Percentiles rank a stretch among this genome's conserved stretches.
phyloP scores from a whole-genome alignment of 192 early-diverging fungal genomes.

The Rhizophagus prolifer region DNA sequence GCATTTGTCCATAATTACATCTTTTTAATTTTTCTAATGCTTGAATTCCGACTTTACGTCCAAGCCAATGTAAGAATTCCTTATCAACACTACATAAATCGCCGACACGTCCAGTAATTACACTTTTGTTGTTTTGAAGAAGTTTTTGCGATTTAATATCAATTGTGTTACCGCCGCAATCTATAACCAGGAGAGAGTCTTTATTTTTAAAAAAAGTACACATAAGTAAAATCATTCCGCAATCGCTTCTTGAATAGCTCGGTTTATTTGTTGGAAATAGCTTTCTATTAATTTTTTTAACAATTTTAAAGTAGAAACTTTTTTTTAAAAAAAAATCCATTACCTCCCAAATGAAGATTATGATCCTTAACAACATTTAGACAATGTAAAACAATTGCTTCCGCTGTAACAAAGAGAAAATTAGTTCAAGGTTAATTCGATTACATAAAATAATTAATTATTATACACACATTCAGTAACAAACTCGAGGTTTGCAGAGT shows the following conservation, averaged over 20 bases:
- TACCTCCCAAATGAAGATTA: constrained; percentile 12
- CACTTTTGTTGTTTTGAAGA: background rate
- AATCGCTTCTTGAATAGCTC: too few relatives aligned
- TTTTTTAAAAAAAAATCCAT: background rate
- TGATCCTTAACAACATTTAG: background rate
- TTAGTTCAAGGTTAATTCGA: background rate
- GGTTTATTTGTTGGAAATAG: too few relatives aligned
- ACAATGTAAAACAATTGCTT: background rate
- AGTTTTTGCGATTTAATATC: background rate
- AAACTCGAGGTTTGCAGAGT: background rate
- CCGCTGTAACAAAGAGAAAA: background rate
- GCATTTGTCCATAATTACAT: constrained; percentile 1
- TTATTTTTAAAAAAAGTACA: background rate
- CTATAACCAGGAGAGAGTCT: constrained; percentile 7
- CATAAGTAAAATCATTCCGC: background rate
- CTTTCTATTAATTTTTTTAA: too few relatives aligned
- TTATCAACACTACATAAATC: constrained; percentile 3
- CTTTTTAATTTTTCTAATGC: background rate
- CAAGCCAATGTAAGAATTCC: constrained; percentile 5
- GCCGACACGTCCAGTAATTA: background rate
- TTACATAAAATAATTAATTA: background rate
- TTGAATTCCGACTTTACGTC: background rate
- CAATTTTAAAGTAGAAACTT: background rate
- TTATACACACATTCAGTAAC: background rate
- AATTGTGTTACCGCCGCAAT: constrained; percentile 11